Evolutionary conservation across 2,329 filamentous ascomycete species (phyloP).

Genomic region (Claviceps capensis): DNA sequence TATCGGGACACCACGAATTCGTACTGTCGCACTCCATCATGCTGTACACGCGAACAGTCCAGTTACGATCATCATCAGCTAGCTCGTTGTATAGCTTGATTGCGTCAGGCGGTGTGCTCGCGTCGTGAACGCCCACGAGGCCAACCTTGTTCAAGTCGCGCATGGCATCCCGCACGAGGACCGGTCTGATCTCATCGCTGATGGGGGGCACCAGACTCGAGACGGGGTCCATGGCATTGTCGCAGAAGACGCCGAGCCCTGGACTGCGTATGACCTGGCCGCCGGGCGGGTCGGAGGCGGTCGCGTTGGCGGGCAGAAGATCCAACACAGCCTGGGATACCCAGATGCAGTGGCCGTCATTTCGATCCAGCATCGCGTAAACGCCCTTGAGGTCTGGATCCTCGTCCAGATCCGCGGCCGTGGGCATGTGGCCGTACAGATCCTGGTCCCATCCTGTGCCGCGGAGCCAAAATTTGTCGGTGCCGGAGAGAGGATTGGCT

Average conservation of each 20-base stretch:
- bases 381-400: constrained; percentile 37
- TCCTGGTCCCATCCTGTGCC: constrained; percentile 62
- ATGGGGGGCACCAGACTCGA: constrained; percentile 43
- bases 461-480: constrained; percentile 44
- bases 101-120: constrained; percentile 43
- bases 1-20: constrained; percentile 45
- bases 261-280: constrained; percentile 49
- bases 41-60: constrained; percentile 50
- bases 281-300: constrained; percentile 37
- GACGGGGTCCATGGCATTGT: constrained; percentile 57
- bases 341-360: constrained; percentile 59
- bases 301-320: constrained; percentile 39
- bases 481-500: constrained; percentile 36
- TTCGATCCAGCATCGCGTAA: constrained; percentile 56
- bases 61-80: constrained; percentile 29
- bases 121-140: constrained; percentile 56
- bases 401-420: constrained; percentile 41
- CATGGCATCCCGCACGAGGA: constrained; percentile 47
- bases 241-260: constrained; percentile 56
- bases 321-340: constrained; percentile 50
- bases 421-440: constrained; percentile 50
- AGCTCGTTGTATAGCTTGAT: constrained; percentile 41
- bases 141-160: constrained; percentile 47
- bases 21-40: constrained; percentile 54
- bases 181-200: constrained; percentile 34